Percentiles rank a stretch among this genome's conserved stretches.
These are phyloP conservation scores for Myxozyma udenii DNA, from an alignment of 805 yeast genomes.

Conservation along the genomic window DNA sequence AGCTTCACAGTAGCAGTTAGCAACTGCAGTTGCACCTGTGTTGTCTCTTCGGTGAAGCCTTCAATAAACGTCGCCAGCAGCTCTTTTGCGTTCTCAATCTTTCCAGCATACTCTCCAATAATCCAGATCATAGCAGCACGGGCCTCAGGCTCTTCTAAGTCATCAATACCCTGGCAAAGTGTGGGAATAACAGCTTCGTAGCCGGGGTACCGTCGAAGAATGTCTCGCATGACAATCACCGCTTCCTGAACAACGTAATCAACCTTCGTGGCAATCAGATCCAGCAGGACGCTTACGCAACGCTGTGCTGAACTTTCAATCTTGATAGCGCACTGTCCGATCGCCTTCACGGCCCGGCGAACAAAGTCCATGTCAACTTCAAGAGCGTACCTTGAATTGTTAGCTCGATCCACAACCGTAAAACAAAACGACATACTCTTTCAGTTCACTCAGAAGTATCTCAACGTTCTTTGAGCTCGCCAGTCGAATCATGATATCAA, in stretches of 20 bases:
- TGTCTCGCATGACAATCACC: constrained; percentile 68
- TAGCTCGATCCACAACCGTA: neutral
- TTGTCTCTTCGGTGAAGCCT: constrained; percentile 58
- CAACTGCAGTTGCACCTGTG: constrained; percentile 69
- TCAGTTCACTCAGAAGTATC: constrained; percentile 67
- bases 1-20: constrained; percentile 74
- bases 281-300: constrained; percentile 62
- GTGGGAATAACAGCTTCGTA: constrained; percentile 47
- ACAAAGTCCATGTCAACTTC: constrained; percentile 86
- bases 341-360: constrained; percentile 80
- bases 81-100: constrained; percentile 45
- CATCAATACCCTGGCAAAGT: constrained; percentile 47
- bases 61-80: constrained; percentile 45
- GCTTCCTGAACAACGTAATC: constrained; percentile 79
- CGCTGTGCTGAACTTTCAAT: constrained; percentile 57
- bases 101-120: constrained; percentile 63
- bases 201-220: constrained; percentile 68
- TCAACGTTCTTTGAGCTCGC: constrained; percentile 63
- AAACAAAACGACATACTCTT: constrained; percentile 47
- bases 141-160: constrained; percentile 73
- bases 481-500: constrained; percentile 77
- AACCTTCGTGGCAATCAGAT: constrained; percentile 60
- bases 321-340: constrained; percentile 84
- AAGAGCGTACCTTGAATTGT: constrained; percentile 55
- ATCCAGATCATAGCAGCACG: constrained; percentile 81